Percentiles rank a stretch among this genome's conserved stretches.
Evolutionary conservation across 495 filamentous ascomycete genomes (phyloP).

Genomic region (Pseudotulostoma volvatum): DNA sequence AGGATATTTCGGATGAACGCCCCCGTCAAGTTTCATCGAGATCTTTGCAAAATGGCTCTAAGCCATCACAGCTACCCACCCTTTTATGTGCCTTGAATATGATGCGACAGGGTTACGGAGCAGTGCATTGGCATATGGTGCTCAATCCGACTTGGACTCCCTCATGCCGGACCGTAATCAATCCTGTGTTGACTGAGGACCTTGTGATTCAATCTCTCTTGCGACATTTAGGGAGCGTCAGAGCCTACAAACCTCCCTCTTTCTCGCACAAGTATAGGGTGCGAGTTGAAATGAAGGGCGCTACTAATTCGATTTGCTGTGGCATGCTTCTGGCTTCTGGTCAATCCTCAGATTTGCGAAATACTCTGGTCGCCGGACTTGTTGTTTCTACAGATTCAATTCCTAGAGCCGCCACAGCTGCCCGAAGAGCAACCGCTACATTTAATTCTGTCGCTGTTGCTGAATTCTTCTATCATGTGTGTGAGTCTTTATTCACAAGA

Average conservation of each 20-base stretch:
- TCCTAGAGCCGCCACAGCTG: neutral
- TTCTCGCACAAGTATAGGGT: constrained; percentile 1
- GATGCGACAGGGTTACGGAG: constrained; percentile 3
- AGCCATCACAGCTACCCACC: constrained; percentile 6
- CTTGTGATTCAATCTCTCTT: neutral
- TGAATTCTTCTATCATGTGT: constrained; percentile 4
- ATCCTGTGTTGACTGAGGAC: neutral
- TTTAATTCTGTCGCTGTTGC: constrained; percentile 3
- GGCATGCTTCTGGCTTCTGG: constrained; percentile 5
- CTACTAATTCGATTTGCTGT: constrained; percentile 1
- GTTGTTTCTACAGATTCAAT: neutral
- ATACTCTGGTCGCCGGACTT: constrained; percentile 1
- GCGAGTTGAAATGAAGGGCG: constrained; percentile 3
- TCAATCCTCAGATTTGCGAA: constrained; percentile 4
- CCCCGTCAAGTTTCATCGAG: constrained; percentile 1
- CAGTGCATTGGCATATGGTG: constrained; percentile 1
- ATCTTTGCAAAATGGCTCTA: constrained; percentile 4
- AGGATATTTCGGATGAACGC: constrained; percentile 7
- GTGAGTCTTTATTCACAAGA: constrained; percentile 1
- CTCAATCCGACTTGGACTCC: neutral
- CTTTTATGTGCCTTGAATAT: constrained; percentile 5
- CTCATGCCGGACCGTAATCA: neutral
- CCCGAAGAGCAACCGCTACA: neutral
- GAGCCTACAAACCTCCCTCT: neutral
- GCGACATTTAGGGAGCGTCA: neutral